These are phyloP conservation scores for Clonostachys rhizophaga DNA, from an alignment of 2,329 filamentous ascomycete species.

Conservation along the genomic window DNA sequence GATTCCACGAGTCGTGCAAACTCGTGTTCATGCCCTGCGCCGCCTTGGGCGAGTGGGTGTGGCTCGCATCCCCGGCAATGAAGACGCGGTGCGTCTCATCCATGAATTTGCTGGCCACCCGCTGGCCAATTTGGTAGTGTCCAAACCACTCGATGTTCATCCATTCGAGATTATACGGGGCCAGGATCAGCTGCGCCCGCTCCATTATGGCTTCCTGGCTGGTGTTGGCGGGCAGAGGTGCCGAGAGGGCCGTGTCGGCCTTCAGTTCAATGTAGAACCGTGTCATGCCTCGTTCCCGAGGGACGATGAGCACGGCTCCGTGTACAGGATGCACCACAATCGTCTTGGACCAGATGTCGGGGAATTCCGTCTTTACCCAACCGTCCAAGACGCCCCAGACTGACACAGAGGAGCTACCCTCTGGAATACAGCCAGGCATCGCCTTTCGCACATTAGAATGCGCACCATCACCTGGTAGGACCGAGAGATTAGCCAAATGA, in stretches of 20 bases:
- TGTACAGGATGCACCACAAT: constrained; percentile 62
- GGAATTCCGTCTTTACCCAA: constrained; percentile 66
- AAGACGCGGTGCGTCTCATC: constrained; percentile 60
- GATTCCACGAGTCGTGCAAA: constrained; percentile 58
- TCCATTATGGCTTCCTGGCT: constrained; percentile 68
- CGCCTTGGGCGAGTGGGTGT: constrained; percentile 69
- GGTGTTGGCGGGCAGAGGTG: constrained; percentile 29
- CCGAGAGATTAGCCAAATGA: no score
- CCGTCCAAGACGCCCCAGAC: constrained; percentile 71
- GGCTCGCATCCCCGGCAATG: constrained; percentile 65
- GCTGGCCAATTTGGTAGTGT: constrained; percentile 66
- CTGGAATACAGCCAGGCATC: constrained; percentile 52
- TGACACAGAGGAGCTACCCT: constrained; percentile 46
- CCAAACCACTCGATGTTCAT: constrained; percentile 66
- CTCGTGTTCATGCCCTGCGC: constrained; percentile 64
- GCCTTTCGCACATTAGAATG: constrained; percentile 65
- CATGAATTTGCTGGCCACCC: constrained; percentile 65
- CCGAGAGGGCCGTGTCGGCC: constrained; percentile 18
- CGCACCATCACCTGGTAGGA: constrained; percentile 44
- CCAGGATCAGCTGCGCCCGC: constrained; percentile 56
- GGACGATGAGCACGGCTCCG: constrained; percentile 70
- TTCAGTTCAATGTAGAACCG: constrained; percentile 57
- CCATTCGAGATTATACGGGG: constrained; percentile 53
- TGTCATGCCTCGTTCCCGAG: constrained; percentile 68
- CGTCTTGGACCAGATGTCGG: constrained; percentile 72